Evolutionary conservation across 768 basidiomycete species (phyloP).

Genomic region (Grammothele lineata): DNA sequence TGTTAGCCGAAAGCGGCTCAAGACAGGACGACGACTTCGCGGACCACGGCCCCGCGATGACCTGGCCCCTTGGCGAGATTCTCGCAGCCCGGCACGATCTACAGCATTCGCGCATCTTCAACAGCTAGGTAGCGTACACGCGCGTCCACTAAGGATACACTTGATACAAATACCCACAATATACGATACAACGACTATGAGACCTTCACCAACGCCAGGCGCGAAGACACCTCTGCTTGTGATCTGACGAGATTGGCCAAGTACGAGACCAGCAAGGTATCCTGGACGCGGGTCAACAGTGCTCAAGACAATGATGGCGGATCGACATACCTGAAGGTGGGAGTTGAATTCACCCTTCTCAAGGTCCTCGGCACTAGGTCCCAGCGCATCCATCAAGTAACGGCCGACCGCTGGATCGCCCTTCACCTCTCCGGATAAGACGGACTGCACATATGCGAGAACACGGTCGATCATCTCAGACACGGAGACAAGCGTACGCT

Average conservation of each 20-base stretch:
- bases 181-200: conserved; percentile 28
- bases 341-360: conserved; percentile 76
- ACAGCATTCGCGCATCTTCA: conserved; percentile 96
- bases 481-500: conserved; percentile 67
- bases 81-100: conserved; percentile 86
- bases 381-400: conserved; percentile 85
- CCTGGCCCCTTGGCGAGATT: conserved; percentile 96
- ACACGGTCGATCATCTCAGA: conserved; percentile 81
- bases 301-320: background rate
- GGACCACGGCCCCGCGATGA: conserved; percentile 69
- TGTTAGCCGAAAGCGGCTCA: conserved; percentile 8
- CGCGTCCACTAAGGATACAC: conserved; percentile 15
- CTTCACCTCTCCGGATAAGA: conserved; percentile 70
- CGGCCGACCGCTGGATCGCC: conserved; percentile 86
- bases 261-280: conserved; percentile 93
- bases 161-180: conserved; percentile 5
- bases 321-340: conserved; percentile 57
- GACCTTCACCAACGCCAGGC: conserved; percentile 70
- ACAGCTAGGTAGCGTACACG: conserved; percentile 47
- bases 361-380: conserved; percentile 61
- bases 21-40: conserved; percentile 13
- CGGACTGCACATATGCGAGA: conserved; percentile 76
- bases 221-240: conserved; percentile 88
- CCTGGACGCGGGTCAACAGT: conserved; percentile 39
- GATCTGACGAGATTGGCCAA: conserved; percentile 89